A percentile compares a stretch with the other conserved stretches of the same genome.
Evolutionary conservation across 805 yeast genomes (phyloP).

Genomic region (Candida sithepensis): DNA sequence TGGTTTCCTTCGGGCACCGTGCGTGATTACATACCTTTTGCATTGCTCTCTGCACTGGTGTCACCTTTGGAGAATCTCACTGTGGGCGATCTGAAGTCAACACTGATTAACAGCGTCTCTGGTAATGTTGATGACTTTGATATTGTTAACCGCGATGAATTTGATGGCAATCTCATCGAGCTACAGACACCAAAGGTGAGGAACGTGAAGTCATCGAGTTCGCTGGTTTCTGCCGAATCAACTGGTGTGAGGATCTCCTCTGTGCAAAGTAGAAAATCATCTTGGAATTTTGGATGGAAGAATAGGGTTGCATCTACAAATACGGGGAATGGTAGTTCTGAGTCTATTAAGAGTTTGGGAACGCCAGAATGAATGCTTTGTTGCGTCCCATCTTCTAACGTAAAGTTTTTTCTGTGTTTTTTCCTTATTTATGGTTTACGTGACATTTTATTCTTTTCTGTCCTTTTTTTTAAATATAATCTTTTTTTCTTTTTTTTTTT

Average conservation of each 20-base stretch:
- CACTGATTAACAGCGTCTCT: neutral
- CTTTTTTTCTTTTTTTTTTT: neutral
- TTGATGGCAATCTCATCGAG: slow-evolving; percentile 10
- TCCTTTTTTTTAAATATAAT: neutral
- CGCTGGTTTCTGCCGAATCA: neutral
- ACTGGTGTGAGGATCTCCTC: neutral
- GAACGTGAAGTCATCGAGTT: neutral
- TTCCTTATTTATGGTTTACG: neutral
- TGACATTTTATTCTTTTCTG: neutral
- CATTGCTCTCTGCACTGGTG: neutral
- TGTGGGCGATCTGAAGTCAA: neutral
- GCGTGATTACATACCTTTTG: neutral
- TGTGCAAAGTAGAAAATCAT: slow-evolving; percentile 13
- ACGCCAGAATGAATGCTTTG: neutral
- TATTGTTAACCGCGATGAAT: slow-evolving; percentile 37
- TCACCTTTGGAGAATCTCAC: neutral
- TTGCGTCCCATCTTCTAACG: too few species aligned
- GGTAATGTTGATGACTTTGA: slow-evolving; percentile 38
- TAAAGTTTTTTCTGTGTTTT: too few species aligned
- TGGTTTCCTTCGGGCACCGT: neutral
- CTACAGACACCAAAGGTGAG: neutral
- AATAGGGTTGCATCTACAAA: slow-evolving; percentile 15
- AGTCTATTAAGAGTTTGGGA: neutral
- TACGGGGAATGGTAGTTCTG: neutral
- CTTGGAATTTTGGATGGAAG: slow-evolving; percentile 27